Base-by-base conservation (phyloP, 768 basidiomycete species). In the Crepidotus variabilis region DNA sequence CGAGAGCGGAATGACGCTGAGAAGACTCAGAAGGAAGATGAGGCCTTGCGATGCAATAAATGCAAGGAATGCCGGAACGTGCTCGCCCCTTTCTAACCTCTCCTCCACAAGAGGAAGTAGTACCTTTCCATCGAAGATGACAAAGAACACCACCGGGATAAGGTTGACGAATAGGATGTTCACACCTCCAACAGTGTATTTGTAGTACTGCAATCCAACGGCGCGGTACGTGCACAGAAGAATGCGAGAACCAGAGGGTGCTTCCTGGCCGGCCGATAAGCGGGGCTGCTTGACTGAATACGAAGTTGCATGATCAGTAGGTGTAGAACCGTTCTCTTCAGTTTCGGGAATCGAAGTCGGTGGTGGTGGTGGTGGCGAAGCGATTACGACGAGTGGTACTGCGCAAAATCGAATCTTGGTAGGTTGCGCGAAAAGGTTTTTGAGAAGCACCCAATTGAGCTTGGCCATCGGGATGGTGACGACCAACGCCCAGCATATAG, bases 131-230 rank as follows among this genome's bases (percentile, higher is more conserved):
- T 95, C 94, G 61, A 98, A 85, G 66, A 98, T 96, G 70, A 91
- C 94, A 74, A 98, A 93, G 74, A 97, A 94, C 10, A 98, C 94
- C 54, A 98, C 71, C 1, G 94, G 89, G 33, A 98, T 67, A 57
- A 98, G 87, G 72, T 98, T 97, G 74, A 99, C 84, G 72, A 99
- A 98, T 57, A 98, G 72, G 69, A 99, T 98, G 78, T 99, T 99
- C 61, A 98, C 95, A 16, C 97, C 97, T 18, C 97, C 94, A 50
- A 99, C 83, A 5, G 97, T 99, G 69, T 99, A 99, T 78, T 99
- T 99, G 88, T 92, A 98, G 74, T 97, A 98, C 69, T 95, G 81
- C 64, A 84, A 75, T 1, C 96, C 97, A 52, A 87, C 79, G 1
- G 97, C 97, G 21, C 86, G 86, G 70, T 98, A 98, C 3, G 90